Base-by-base conservation (phyloP, 2,329 filamentous ascomycete genomes). In the Alternaria arborescens region DNA sequence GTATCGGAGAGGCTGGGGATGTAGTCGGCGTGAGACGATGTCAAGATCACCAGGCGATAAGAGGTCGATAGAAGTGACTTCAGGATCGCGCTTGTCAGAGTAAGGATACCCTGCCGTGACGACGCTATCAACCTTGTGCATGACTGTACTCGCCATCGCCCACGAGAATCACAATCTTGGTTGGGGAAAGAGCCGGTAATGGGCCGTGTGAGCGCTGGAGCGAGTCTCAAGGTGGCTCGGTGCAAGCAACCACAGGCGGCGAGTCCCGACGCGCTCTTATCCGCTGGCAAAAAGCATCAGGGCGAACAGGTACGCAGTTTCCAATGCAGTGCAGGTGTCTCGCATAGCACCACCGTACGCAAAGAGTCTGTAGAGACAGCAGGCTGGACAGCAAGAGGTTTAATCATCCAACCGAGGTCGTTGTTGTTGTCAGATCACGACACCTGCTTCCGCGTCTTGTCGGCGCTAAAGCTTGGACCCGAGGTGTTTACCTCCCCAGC, bases 401-500 rank as follows among this genome's bases (percentile, higher is more conserved):
- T 22, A 10, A 14, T 26, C 18, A 36, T n/a, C 51, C 12, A 52
- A 18, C 60, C 62, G 62, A 62, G 59, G 62, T 64, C 32, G 32
- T 44, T 30, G 52, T 43, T 48, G 58, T 56, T 41, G 40, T 41
- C 40, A 22, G 58, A 51, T 58, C 58, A 54, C 50, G 58, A 54
- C 51, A 58, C 58, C 50, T 48, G 14, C 51, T 55, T 53, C 50
- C 47, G 14, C 36, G 14, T 40, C 32, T 36, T 36, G 32, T 36
- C 32, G 32, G 32, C 32, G 32, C 36, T 40, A 40, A 60, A 60
- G 41, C 38, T 26, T 22, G 46, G 40, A 22, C 38, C 57, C 52
- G 57, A 52, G 56, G 62, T 67, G 66, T 65, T 65, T 62, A 65
- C 62, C 34, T 50, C 61, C 62, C 68, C 65, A 66, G 63, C 67